These are phyloP conservation scores for Mycosarcoma maydis DNA, from an alignment of 1,284 basidiomycete species.

Conservation along the genomic window DNA sequence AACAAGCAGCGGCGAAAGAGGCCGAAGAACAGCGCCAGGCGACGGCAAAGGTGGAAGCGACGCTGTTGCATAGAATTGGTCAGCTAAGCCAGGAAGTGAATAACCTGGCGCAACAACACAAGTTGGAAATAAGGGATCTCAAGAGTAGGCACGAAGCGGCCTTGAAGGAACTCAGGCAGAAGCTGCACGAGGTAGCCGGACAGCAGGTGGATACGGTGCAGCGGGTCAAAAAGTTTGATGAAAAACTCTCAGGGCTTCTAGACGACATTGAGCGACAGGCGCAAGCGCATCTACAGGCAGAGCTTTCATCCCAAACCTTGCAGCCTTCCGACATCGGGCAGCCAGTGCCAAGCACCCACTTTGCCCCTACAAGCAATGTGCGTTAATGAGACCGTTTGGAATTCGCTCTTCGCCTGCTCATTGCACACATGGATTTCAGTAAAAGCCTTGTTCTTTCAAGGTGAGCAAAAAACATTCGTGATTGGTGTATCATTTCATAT, in stretches of 20 bases:
- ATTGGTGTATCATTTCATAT: too few species aligned
- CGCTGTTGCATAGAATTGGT: not conserved
- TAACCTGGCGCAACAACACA: not conserved
- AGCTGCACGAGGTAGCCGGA: conserved; percentile 2
- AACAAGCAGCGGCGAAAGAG: not conserved
- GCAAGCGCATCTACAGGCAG: conserved; percentile 15
- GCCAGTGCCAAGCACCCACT: not conserved
- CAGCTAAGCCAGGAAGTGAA: not conserved
- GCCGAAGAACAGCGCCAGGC: not conserved
- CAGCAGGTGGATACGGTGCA: conserved; percentile 4
- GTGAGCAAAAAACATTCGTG: too few species aligned
- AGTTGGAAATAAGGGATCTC: not conserved
- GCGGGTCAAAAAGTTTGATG: conserved; percentile 2
- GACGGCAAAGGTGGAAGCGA: conserved; percentile 5
- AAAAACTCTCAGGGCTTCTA: conserved; percentile 13
- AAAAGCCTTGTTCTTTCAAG: too few species aligned
- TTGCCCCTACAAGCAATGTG: conserved; percentile 11
- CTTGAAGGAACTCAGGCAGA: not conserved
- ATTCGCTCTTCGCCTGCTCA: too few species aligned
- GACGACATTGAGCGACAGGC: conserved; percentile 31
- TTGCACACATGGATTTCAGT: not conserved
- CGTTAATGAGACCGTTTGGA: not conserved
- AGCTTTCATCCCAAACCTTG: conserved; percentile 2
- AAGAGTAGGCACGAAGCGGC: not conserved
- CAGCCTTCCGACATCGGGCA: not conserved